Evolutionary conservation across 2,329 filamentous ascomycete genomes (phyloP), one percentile per base, ranked within the genome.

Genomic region (Aspergillus neoniger): DNA sequence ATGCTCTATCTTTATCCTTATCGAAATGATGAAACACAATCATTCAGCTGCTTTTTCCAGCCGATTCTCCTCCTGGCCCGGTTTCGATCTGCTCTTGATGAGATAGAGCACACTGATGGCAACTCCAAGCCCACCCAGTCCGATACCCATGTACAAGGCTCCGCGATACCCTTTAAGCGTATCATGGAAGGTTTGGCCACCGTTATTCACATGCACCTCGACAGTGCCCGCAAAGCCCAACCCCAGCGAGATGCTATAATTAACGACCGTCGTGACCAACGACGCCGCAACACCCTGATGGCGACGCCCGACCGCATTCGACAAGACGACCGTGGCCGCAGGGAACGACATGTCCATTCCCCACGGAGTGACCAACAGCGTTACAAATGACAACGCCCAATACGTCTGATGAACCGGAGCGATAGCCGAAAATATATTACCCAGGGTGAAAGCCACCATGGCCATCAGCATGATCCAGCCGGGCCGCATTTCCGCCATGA

Each of bases 301-400:
- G 55, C 81, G 72, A 30, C 76, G 74, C 9, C 72, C 65, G 28
- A 82, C 76, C 2, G 76, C 76, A 64, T 88, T 83, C 30, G 82
- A 85, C 8, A 90, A 76, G 30, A 89, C 81, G 12, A 89, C 69
- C 0, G 82, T 88, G 0, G 84, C 85, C 0, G 86, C 83, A 0
- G 88, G 87, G 65, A 88, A 88, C 2, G 80, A 85, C 81, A 89
- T 88, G 69, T 90, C 86, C 83, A 89, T 87, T 2, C 86, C 86
- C 66, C 83, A 87, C 0, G 85, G 82, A 73, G 85, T 85, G 49
- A 90, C 68, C 3, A 89, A 23, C 4, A 85, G 77, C 3, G 80
- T 80, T 9, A 87, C 79, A 68, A 91, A 90, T 0, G 82, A 79
- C 63, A 88, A 83, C 17, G 77, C 79, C 88, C 88, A 91, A 74